A percentile compares a stretch with the other conserved stretches of the same genome.
Conservation (phyloP, 2,329 filamentous ascomycete species). For the Colletotrichum sp. region DNA sequence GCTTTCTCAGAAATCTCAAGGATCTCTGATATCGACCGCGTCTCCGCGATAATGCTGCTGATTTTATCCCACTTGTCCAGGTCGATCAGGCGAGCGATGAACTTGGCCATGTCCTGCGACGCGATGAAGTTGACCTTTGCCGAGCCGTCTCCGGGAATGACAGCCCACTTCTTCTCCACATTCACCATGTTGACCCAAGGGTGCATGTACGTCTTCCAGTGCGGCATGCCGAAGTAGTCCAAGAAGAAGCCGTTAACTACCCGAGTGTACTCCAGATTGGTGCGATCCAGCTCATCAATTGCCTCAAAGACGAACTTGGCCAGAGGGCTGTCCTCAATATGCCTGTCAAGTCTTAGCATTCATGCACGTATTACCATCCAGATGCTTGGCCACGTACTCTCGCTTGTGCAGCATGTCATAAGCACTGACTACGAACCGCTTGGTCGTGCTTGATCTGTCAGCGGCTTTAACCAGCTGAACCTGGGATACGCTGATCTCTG, state of each 20-base stretch:
- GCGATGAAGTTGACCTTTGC: conserved; percentile 5
- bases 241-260: conserved; percentile 30
- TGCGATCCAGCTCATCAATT: conserved; percentile 2
- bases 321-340: conserved; percentile 23
- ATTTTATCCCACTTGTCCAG: conserved; percentile 42
- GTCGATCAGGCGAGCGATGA: conserved; percentile 41
- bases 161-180: conserved; percentile 10
- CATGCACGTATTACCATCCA: rapidly evolving
- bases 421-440: conserved; percentile 46
- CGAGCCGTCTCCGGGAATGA: conserved; percentile 10
- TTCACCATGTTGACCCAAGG: conserved; percentile 24
- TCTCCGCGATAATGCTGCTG: conserved; percentile 35
- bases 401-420: conserved; percentile 37
- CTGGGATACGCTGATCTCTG: conserved; percentile 33
- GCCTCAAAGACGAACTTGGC: conserved; percentile 27
- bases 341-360: neutral
- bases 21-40: conserved; percentile 40
- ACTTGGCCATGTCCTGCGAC: conserved; percentile 25
- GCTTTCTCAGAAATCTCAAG: conserved; percentile 35
- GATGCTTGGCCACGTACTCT: neutral
- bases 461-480: conserved; percentile 48
- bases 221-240: conserved; percentile 31
- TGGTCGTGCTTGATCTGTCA: conserved; percentile 38
- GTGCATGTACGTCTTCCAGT: conserved; percentile 30
- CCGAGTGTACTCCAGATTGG: conserved; percentile 22